Base-by-base conservation (phyloP, 2,329 filamentous ascomycete species). In the Claviceps sorghi region DNA sequence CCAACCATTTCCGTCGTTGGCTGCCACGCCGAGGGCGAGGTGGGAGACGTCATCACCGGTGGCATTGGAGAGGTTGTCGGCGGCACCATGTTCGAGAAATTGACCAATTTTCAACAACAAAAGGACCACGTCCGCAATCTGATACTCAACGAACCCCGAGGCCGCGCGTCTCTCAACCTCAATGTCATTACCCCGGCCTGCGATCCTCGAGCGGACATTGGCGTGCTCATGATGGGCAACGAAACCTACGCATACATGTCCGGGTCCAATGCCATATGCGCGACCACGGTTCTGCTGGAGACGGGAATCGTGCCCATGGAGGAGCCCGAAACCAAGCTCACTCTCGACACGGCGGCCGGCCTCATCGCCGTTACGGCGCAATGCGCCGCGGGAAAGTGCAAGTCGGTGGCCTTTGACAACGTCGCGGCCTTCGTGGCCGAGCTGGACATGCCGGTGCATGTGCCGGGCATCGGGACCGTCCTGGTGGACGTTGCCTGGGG, bases 41-140 rank as follows among this genome's bases (percentile, higher is more conserved):
- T 74, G 0, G 69, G 74, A 49, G 73, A 77, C 57, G 74, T 76
- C 13, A 67, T 76, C 46, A 65, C 69, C 11, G 71, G 72, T 17
- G 74, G 72, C 19, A 70, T 75, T 2, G 63, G 70, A 1, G 71
- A 76, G 36, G 62, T 66, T 1, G 60, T 64, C 1, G 68, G 67
- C 11, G 66, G 66, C 34, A 73, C 69, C 19, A 74, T 76, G 72
- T 71, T 65, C 53, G 71, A 75, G 4, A 76, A 76, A 56, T 58
- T 76, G 19, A 56, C 64, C 3, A 61, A 73, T 56, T 71, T 75
- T 55, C 61, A 62, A 54, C 61, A 59, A 4, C 61, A 72, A 32
- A 61, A 67, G 7, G 72, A 74, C 51, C 52, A 63, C 21, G 54
- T 73, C 1, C 68, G 72, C 2, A 61, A 70, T 38, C 59, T 75